phyloP scores from a whole-genome alignment of 305 asterid genomes.

The Ajuga reptans region DNA sequence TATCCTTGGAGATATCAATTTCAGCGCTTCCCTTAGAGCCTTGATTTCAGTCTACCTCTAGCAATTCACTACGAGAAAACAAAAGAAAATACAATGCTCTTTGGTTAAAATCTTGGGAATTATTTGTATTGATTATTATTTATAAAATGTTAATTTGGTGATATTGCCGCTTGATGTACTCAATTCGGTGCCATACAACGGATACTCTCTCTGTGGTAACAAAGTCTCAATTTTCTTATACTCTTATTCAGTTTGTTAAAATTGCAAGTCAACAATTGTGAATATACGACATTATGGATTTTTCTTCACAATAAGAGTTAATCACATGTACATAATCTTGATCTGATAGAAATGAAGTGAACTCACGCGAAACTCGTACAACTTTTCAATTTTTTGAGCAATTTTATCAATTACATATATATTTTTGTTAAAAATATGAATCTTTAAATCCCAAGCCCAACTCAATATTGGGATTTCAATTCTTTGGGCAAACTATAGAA shows the following conservation, averaged over 20 bases:
- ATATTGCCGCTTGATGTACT: slow-evolving; percentile 2
- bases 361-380: neutral
- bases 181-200: slow-evolving; percentile 1
- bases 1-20: neutral
- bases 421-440: neutral
- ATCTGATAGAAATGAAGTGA: neutral
- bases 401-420: neutral
- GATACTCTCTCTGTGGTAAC: neutral
- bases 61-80: slow-evolving; percentile 2
- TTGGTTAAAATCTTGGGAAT: neutral
- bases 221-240: slow-evolving; percentile 16
- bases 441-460: neutral
- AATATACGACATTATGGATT: too few species aligned
- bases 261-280: neutral
- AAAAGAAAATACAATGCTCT: neutral
- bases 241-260: neutral
- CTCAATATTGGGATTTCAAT: neutral
- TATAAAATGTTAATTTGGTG: neutral
- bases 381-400: neutral
- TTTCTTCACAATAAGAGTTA: neutral
- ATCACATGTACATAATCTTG: neutral
- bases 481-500: neutral
- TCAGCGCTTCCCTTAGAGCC: neutral
- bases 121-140: neutral
- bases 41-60: neutral